Conservation (phyloP, 257 asterid genomes). For the Solanum microdontum region DNA sequence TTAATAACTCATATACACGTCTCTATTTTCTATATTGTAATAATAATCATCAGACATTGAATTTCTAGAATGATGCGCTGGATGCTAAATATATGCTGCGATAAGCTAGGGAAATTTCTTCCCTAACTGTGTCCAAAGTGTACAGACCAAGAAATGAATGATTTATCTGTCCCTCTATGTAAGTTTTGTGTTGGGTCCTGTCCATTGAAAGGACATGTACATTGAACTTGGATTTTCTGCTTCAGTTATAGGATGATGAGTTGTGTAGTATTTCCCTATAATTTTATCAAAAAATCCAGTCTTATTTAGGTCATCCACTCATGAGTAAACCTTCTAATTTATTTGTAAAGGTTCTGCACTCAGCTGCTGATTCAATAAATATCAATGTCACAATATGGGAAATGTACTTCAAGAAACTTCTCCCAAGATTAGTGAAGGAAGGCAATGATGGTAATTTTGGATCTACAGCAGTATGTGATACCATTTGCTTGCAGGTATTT, state of each 20-base stretch:
- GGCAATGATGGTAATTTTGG: constrained; percentile 90
- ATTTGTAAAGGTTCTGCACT: constrained; percentile 61
- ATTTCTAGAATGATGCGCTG: background rate
- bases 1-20: background rate
- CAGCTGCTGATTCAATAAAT: constrained; percentile 62
- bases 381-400: constrained; percentile 70
- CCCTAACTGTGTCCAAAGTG: background rate
- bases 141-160: background rate
- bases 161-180: background rate
- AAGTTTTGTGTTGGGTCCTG: background rate
- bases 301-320: background rate
- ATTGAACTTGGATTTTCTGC: background rate
- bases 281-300: background rate
- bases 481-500: constrained; percentile 84
- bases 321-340: background rate
- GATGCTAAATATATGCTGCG: background rate
- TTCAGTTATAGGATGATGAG: background rate
- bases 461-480: constrained; percentile 75
- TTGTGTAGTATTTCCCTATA: background rate
- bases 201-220: background rate
- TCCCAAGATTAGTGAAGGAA: constrained; percentile 63
- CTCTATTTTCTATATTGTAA: background rate
- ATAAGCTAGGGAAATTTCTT: background rate
- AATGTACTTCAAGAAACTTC: constrained; percentile 69
- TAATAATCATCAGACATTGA: background rate